These are phyloP conservation scores for Henckelia pumila DNA, from an alignment of 257 asterid genomes.

Conservation along the genomic window DNA sequence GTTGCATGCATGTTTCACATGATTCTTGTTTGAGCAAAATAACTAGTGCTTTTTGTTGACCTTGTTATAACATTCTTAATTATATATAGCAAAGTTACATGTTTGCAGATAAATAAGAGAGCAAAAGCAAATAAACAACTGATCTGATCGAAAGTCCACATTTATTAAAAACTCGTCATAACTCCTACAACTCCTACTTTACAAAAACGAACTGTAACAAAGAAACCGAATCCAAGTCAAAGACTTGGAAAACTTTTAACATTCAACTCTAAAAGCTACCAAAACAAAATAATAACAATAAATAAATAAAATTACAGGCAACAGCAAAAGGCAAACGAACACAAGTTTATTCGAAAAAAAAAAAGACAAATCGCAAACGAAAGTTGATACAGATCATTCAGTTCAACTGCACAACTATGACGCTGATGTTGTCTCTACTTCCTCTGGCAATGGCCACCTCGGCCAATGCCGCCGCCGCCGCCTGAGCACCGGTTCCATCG, in stretches of 20 bases:
- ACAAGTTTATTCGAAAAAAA: not conserved
- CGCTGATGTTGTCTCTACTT: constrained; percentile 54
- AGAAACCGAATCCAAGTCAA: not conserved
- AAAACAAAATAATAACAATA: too few relatives aligned
- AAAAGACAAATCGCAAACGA: not conserved
- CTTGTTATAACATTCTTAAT: too few relatives aligned
- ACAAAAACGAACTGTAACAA: not conserved
- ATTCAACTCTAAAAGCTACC: not conserved
- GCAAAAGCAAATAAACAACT: too few relatives aligned
- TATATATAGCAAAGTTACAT: too few relatives aligned
- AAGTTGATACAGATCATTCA: constrained; percentile 1
- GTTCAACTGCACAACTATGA: constrained; percentile 47
- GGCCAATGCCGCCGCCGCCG: constrained; percentile 44
- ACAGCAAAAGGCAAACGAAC: too few relatives aligned
- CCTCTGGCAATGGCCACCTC: constrained; percentile 63
- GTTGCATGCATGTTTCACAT: constrained; percentile 45
- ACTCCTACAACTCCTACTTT: not conserved
- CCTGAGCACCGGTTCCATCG: constrained; percentile 19
- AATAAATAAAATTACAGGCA: too few relatives aligned
- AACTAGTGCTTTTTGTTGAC: too few relatives aligned
- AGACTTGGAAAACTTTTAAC: not conserved
- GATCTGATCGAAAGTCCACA: too few relatives aligned
- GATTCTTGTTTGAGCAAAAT: too few relatives aligned
- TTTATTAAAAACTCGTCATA: too few relatives aligned
- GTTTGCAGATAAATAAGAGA: too few relatives aligned